Evolutionary conservation across 306 rosid genomes (phyloP).

Genomic region (Hippophae gyantsensis): DNA sequence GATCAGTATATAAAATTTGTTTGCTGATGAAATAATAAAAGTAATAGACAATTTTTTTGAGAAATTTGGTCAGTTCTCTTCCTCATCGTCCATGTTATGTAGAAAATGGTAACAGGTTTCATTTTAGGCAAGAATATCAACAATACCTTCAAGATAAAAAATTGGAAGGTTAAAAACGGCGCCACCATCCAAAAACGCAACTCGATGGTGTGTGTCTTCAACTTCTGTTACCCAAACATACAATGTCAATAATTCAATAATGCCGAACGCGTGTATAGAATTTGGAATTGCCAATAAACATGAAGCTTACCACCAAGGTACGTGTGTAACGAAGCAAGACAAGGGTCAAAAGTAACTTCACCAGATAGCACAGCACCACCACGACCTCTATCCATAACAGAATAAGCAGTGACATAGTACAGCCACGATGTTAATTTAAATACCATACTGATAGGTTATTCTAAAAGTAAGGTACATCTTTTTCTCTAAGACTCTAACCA

Average conservation of each 20-base stretch:
- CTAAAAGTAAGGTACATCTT: too few relatives aligned
- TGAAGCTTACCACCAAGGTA: constrained; percentile 77
- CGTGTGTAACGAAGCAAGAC: constrained; percentile 62
- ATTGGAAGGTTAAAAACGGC: constrained; percentile 60
- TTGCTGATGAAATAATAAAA: too few relatives aligned
- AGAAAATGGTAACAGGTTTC: background rate
- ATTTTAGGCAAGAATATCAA: background rate
- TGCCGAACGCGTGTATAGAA: background rate
- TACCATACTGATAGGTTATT: too few relatives aligned
- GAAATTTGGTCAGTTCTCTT: too few relatives aligned
- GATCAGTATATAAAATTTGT: too few relatives aligned
- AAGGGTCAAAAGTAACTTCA: constrained; percentile 42
- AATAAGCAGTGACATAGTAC: background rate
- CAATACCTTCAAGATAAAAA: constrained; percentile 67
- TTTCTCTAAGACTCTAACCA: too few relatives aligned
- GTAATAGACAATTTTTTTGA: too few relatives aligned
- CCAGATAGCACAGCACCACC: constrained; percentile 23
- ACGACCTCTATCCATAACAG: constrained; percentile 22
- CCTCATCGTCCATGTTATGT: background rate
- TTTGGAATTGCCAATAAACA: background rate
- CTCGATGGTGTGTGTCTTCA: constrained; percentile 78
- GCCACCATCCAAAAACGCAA: constrained; percentile 73
- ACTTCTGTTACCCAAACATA: constrained; percentile 50
- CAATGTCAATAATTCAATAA: background rate
- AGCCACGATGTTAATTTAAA: too few relatives aligned